phyloP scores from a whole-genome alignment of 2,329 filamentous ascomycete genomes.

The Trichoderma atroviride region DNA sequence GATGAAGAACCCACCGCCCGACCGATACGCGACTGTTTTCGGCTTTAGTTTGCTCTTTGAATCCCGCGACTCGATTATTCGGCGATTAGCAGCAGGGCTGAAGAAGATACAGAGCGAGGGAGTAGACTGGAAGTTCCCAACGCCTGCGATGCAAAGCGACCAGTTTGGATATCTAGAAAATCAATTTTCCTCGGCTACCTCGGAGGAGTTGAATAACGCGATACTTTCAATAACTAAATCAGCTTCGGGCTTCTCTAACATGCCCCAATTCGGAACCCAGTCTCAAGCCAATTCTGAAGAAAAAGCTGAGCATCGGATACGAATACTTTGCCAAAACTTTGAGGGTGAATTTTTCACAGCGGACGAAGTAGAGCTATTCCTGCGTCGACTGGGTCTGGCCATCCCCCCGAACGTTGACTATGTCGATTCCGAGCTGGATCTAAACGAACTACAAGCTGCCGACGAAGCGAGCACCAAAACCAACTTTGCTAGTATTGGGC shows the following conservation, averaged over 20 bases:
- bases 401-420: conserved; percentile 65
- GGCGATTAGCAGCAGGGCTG: conserved; percentile 43
- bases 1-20: conserved; percentile 51
- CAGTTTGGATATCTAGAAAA: conserved; percentile 62
- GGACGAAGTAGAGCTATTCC: conserved; percentile 75
- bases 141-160: conserved; percentile 67
- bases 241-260: conserved; percentile 27
- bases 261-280: conserved; percentile 51
- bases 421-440: conserved; percentile 60
- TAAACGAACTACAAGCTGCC: conserved; percentile 41
- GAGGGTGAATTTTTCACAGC: conserved; percentile 77
- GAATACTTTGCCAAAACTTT: conserved; percentile 61
- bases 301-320: conserved; percentile 51
- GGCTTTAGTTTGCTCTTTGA: conserved; percentile 69
- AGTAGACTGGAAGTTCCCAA: conserved; percentile 63
- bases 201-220: conserved; percentile 9
- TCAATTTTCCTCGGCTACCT: conserved; percentile 5
- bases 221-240: conserved; percentile 32
- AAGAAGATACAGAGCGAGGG: conserved; percentile 42
- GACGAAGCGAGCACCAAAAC: conserved; percentile 4
- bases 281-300: conserved; percentile 47
- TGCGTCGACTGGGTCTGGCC: conserved; percentile 63
- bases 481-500: conserved; percentile 3
- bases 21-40: conserved; percentile 61
- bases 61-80: conserved; percentile 50